A percentile compares a stretch with the other conserved stretches of the same genome.
Evolutionary conservation across 192 early-diverging fungal genomes (phyloP).

Genomic region (Chytriomyces hyalinus): DNA sequence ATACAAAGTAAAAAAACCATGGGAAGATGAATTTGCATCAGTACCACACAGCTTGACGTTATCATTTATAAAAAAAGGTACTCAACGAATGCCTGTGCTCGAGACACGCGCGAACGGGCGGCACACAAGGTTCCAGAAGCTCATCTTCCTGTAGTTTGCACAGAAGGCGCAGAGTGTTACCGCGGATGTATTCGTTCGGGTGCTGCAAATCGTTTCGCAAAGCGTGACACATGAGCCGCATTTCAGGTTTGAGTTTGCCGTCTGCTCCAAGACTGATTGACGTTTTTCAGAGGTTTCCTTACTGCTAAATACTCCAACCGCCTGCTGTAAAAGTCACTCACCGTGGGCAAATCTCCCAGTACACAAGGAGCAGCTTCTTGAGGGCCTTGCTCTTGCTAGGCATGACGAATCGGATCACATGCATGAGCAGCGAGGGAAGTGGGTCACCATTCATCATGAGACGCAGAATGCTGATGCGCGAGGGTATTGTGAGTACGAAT

Average conservation of each 20-base stretch:
- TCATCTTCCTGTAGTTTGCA: conserved; percentile 96
- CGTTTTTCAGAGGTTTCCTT: conserved; percentile 3
- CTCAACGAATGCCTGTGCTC: conserved; percentile 43
- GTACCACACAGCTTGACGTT: conserved; percentile 2
- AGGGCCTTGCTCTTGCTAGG: conserved; percentile 94
- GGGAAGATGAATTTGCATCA: conserved; percentile 82
- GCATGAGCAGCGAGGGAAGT: conserved; percentile 85
- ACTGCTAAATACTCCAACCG: not conserved
- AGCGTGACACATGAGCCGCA: conserved; percentile 92
- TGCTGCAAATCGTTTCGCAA: conserved; percentile 95
- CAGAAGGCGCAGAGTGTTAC: conserved; percentile 89
- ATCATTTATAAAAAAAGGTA: conserved; percentile 12
- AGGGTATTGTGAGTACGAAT: no score
- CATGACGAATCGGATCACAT: conserved; percentile 97
- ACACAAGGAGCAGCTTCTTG: conserved; percentile 95
- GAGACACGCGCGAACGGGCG: conserved; percentile 85
- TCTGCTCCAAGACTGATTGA: conserved; percentile 59
- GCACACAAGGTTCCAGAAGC: conserved; percentile 91
- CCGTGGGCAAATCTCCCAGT: conserved; percentile 98
- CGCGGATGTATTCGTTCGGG: conserved; percentile 98
- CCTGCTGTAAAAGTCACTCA: not conserved
- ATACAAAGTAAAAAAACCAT: no score
- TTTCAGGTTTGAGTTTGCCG: conserved; percentile 89
- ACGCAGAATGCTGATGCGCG: conserved; percentile 59
- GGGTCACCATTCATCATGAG: conserved; percentile 94